phyloP scores from a whole-genome alignment of 352 stramenopile species.

The Globisporangium mamillatum region DNA sequence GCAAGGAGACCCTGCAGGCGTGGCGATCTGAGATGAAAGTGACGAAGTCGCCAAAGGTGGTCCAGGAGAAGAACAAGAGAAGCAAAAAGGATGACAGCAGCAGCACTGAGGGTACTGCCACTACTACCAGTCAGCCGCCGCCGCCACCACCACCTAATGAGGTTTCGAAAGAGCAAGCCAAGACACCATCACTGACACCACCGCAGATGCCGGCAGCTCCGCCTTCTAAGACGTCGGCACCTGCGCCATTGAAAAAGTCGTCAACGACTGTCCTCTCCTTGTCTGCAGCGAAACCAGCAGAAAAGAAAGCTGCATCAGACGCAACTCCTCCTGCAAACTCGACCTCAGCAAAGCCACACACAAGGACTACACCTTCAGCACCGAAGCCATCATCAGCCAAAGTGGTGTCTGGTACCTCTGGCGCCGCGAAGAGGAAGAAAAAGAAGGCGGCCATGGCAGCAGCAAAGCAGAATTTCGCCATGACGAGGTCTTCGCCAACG shows the following conservation, averaged over 20 bases:
- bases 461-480: not conserved
- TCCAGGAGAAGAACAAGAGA: conserved; percentile 3
- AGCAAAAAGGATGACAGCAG: not conserved
- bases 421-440: not conserved
- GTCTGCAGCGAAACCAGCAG: not conserved
- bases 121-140: not conserved
- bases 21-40: conserved; percentile 18
- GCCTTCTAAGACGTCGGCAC: not conserved
- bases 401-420: not conserved
- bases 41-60: not conserved
- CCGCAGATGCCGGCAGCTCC: not conserved
- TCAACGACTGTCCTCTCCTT: not conserved
- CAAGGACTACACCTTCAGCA: not conserved
- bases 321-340: not conserved
- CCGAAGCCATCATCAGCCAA: not conserved
- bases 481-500: not conserved
- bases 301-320: not conserved
- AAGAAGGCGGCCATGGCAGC: not conserved
- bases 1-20: conserved; percentile 14
- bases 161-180: not conserved
- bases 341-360: not conserved
- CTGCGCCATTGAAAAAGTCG: not conserved
- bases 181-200: not conserved
- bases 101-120: not conserved
- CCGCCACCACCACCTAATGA: not conserved